Conservation (phyloP, 2,329 filamentous ascomycete genomes). For the Graphilbum ipis-grandicollis region DNA sequence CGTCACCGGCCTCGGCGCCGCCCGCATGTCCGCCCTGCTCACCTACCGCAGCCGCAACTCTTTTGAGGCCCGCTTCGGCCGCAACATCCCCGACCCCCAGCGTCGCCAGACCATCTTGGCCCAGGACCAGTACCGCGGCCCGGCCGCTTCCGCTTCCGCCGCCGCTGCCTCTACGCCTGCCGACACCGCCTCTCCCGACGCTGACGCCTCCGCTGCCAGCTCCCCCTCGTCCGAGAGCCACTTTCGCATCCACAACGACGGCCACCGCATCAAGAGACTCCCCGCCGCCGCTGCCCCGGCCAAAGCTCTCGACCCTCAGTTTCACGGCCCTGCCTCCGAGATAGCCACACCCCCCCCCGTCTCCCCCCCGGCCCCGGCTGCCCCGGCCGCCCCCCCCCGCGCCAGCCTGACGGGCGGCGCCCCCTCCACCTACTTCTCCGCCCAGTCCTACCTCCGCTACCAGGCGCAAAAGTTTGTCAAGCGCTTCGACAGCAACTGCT, state of each 20-base stretch:
- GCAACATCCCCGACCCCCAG: constrained; percentile 76
- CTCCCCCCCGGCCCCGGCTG: constrained; percentile 11
- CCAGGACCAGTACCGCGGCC: constrained; percentile 35
- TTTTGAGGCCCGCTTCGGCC: constrained; percentile 86
- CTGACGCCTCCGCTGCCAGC: neutral
- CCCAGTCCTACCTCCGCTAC: constrained; percentile 92
- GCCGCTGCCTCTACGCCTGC: neutral
- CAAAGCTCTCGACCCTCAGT: constrained; percentile 8
- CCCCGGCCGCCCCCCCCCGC: constrained; percentile 20
- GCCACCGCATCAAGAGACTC: constrained; percentile 47
- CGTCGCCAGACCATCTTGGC: constrained; percentile 71
- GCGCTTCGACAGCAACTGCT: constrained; percentile 95
- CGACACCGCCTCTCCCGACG: neutral
- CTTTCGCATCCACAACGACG: constrained; percentile 71
- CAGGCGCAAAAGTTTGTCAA: constrained; percentile 94
- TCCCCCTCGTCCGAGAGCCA: constrained; percentile 41
- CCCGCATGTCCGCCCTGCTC: constrained; percentile 88
- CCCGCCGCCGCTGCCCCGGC: constrained; percentile 15
- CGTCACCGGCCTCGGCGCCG: constrained; percentile 71
- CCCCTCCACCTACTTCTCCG: constrained; percentile 79
- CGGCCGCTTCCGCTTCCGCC: neutral
- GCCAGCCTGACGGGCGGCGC: constrained; percentile 34
- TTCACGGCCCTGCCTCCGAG: constrained; percentile 8
- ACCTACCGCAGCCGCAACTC: constrained; percentile 96
- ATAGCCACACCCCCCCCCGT: neutral